Evolutionary conservation across 23 red algal genomes (phyloP).

Genomic region (Chondrus crispus): DNA sequence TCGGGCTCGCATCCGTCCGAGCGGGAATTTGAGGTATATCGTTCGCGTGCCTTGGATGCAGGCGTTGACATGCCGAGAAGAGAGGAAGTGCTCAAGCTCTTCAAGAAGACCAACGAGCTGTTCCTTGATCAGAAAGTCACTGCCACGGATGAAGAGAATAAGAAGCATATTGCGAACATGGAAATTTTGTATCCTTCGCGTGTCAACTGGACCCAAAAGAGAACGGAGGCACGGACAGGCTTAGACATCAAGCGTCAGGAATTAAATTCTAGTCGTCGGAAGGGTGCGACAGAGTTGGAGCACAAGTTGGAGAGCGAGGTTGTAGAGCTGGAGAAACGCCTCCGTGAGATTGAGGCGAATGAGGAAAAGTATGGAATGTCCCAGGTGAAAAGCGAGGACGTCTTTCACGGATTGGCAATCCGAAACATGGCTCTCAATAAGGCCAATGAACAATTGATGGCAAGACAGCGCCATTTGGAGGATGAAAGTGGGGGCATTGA

Average conservation of each 20-base stretch:
- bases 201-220: slow-evolving; percentile 62
- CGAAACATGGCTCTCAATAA: slow-evolving; percentile 47
- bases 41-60: background rate
- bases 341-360: slow-evolving; percentile 11
- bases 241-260: slow-evolving; percentile 56
- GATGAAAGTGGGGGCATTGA: background rate
- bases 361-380: slow-evolving; percentile 31
- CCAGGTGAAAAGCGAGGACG: slow-evolving; percentile 23
- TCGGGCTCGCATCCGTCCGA: slow-evolving; percentile 34
- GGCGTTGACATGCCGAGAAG: slow-evolving; percentile 23
- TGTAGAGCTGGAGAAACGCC: background rate
- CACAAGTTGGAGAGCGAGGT: slow-evolving; percentile 18
- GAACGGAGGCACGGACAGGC: slow-evolving; percentile 33
- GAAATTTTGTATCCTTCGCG: slow-evolving; percentile 53
- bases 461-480: background rate
- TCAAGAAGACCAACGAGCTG: background rate
- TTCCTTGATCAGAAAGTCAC: background rate
- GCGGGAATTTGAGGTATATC: slow-evolving; percentile 42
- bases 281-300: background rate
- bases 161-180: slow-evolving; percentile 54
- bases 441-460: slow-evolving; percentile 26
- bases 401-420: slow-evolving; percentile 47
- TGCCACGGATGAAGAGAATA: slow-evolving; percentile 41
- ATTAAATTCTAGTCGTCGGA: background rate
- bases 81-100: slow-evolving; percentile 43